Evolutionary conservation across 75 land plant genomes (phyloP), one percentile per base, ranked within the genome.

Genomic region (Sequoiadendron giganteum): DNA sequence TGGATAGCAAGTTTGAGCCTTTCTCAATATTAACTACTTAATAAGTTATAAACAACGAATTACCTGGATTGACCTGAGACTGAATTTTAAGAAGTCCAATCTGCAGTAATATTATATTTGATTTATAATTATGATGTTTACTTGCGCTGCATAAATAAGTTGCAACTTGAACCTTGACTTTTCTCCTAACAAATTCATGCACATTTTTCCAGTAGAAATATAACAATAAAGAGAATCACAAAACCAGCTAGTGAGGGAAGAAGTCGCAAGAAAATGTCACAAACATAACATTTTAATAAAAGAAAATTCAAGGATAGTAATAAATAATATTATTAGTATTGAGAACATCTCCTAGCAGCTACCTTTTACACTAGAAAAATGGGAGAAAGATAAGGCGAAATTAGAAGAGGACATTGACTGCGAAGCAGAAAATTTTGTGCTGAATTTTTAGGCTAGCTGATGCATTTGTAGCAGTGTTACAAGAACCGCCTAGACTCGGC

Each of bases 31-130:
- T 15, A 6, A n/a, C 48, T 25, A 19, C 30, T n/a, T n/a, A n/a
- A n/a, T n/a, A n/a, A n/a, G n/a, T 10, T 43, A n/a, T 9, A 82
- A 82, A 25, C 9, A 52, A 79, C n/a, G 75, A 58, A 73, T 73
- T 34, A 88, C 92, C 92, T 91, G 86, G 39, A 88, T 39, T 36
- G 92, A 88, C 80, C 87, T 90, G 52, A 92, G 80, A 81, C 93
- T 87, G 90, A 92, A 92, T 65, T 88, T 88, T 54, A 91, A 77
- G 87, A 92, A 92, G 88, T 91, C 93, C 89, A 91, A 70, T 87
- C 93, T 92, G 92, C 88, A 70, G 47, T 47, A 52, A 82, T 79
- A 10, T 47, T 47, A 47, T 82, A 47, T 45, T 47, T 2, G 32
- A 30, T 73, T 54, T 38, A 73, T 21, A n/a, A 65, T n/a, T 11